phyloP scores from a whole-genome alignment of 805 yeast species.

The Monosporozyma siamensis region DNA sequence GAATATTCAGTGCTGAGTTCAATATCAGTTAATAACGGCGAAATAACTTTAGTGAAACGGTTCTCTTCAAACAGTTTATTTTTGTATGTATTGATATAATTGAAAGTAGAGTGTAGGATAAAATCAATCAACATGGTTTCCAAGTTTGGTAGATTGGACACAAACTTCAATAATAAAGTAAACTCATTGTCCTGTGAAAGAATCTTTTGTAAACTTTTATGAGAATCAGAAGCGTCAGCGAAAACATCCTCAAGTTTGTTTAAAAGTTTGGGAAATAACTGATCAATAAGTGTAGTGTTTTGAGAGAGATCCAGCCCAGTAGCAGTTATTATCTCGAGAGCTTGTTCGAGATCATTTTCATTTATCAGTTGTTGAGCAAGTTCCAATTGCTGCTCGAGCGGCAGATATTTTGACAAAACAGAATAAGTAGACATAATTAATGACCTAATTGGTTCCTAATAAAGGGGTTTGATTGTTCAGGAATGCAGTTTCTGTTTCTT shows the following conservation, averaged over 20 bases:
- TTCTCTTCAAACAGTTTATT: slow-evolving; percentile 9
- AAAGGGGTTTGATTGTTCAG: too few relatives aligned
- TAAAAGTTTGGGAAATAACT: slow-evolving; percentile 4
- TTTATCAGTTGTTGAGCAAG: slow-evolving; percentile 10
- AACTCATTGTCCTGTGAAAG: slow-evolving; percentile 6
- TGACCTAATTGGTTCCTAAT: too few relatives aligned
- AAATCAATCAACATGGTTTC: slow-evolving; percentile 10
- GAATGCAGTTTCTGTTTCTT: too few relatives aligned
- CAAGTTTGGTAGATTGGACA: slow-evolving; percentile 7
- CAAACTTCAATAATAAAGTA: slow-evolving; percentile 5
- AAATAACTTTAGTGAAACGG: slow-evolving; percentile 4
- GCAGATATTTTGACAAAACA: slow-evolving; percentile 9
- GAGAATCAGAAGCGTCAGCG: neutral
- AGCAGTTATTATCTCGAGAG: slow-evolving; percentile 9
- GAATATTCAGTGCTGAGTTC: neutral
- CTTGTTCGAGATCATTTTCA: slow-evolving; percentile 8
- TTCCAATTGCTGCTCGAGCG: slow-evolving; percentile 7
- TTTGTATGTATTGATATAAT: slow-evolving; percentile 6
- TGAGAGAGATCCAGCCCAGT: slow-evolving; percentile 6
- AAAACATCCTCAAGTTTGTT: neutral
- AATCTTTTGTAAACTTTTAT: neutral
- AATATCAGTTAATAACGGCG: slow-evolving; percentile 3
- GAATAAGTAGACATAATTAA: slow-evolving; percentile 4
- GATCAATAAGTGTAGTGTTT: neutral
- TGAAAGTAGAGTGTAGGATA: slow-evolving; percentile 6